Evolutionary conservation across 352 stramenopile genomes (phyloP).

Genomic region (Phytophthora megakarya): DNA sequence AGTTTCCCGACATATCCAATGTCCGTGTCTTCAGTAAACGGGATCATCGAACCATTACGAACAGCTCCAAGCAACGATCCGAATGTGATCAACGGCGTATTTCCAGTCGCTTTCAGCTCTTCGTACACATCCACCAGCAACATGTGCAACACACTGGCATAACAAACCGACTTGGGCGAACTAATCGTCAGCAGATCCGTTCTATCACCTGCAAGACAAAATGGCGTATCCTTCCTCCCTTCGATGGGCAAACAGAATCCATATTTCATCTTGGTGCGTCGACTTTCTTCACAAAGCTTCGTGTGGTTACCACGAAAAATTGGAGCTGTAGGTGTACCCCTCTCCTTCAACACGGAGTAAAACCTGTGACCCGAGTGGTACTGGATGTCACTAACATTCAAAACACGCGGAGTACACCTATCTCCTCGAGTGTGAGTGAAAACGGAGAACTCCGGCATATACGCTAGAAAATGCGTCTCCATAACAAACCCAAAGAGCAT

Average conservation of each 20-base stretch:
- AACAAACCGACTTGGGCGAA: constrained; percentile 46
- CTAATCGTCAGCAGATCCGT: constrained; percentile 44
- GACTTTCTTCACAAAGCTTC: constrained; percentile 25
- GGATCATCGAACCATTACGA: constrained; percentile 53
- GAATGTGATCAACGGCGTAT: constrained; percentile 44
- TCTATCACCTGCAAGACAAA: constrained; percentile 46
- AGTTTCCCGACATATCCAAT: constrained; percentile 42
- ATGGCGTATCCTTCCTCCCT: constrained; percentile 48
- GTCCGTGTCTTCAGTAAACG: constrained; percentile 65
- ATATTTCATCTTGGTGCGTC: constrained; percentile 13
- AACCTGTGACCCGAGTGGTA: constrained; percentile 31
- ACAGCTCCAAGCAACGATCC: constrained; percentile 60
- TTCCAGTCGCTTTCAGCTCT: constrained; percentile 35
- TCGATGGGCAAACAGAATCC: constrained; percentile 62
- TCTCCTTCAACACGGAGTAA: constrained; percentile 23
- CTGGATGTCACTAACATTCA: constrained; percentile 24
- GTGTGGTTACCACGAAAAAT: constrained; percentile 34
- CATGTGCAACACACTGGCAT: constrained; percentile 61
- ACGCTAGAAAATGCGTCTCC: constrained; percentile 17
- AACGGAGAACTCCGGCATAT: constrained; percentile 3
- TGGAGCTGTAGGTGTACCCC: constrained; percentile 14
- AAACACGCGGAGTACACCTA: constrained; percentile 7
- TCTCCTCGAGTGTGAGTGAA: constrained; percentile 7
- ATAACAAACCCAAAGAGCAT: constrained; percentile 14
- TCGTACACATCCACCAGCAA: constrained; percentile 63